Conservation (phyloP, 1,139 yeast species). For the Zygoascus meyerae region DNA sequence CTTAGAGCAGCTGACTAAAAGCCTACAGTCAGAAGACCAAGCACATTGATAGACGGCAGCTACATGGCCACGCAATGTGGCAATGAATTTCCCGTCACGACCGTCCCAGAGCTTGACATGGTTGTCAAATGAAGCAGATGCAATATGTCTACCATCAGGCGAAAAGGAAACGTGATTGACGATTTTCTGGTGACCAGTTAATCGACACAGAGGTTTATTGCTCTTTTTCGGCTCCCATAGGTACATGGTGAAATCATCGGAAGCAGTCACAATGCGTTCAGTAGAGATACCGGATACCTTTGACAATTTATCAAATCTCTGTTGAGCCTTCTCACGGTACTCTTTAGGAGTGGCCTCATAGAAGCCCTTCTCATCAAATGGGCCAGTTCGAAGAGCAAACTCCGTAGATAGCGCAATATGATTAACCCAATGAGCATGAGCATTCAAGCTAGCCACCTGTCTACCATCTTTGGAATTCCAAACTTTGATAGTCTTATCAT, state of each 20-base stretch:
- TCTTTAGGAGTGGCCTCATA: constrained; percentile 41
- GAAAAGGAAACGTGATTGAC: constrained; percentile 95
- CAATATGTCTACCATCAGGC: constrained; percentile 89
- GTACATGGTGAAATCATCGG: constrained; percentile 97
- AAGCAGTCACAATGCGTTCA: constrained; percentile 88
- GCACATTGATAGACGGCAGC: constrained; percentile 98
- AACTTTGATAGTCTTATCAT: constrained; percentile 86
- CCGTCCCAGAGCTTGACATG: constrained; percentile 97
- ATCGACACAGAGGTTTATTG: constrained; percentile 77
- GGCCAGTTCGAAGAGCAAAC: constrained; percentile 76
- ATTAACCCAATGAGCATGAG: constrained; percentile 98
- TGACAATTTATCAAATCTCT: constrained; percentile 73
- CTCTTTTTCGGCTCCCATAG: constrained; percentile 88
- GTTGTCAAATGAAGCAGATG: constrained; percentile 92
- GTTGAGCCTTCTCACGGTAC: constrained; percentile 54
- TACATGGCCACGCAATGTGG: constrained; percentile 94
- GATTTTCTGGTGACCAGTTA: constrained; percentile 96
- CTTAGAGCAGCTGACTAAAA: constrained; percentile 88
- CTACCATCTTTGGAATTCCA: constrained; percentile 86
- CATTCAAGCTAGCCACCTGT: constrained; percentile 69
- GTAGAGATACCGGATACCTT: constrained; percentile 58
- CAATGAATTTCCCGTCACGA: constrained; percentile 77
- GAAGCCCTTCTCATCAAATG: constrained; percentile 59
- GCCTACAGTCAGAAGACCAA: constrained; percentile 93
- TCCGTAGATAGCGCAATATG: constrained; percentile 91